Evolutionary conservation across 768 basidiomycete species (phyloP), one percentile per base, ranked within the genome.

Genomic region (Lentinula boryana): DNA sequence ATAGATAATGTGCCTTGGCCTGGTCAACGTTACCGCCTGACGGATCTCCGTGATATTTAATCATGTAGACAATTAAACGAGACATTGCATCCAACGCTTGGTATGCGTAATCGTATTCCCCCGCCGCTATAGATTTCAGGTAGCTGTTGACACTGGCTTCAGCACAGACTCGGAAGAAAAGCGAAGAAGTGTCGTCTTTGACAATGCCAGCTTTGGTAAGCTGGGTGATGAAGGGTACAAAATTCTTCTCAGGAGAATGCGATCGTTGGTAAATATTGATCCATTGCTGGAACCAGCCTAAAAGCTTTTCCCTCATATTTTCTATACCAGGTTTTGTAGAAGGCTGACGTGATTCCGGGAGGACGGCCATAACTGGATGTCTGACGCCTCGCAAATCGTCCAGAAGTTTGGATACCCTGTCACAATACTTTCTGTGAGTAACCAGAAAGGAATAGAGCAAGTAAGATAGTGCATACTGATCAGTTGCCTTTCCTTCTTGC

Each of bases 21-120:
- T 93, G 89, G 66, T 96, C 95, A 67, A 93, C 93, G 74, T 95
- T 92, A 61, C 92, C 81, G 9, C 92, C 94, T 12, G 89, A 86
- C 31, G 95, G 92, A 75, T 99, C 97, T 10, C 95, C 97, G 66
- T 98, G 96, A 72, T 98, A 98, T 78, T 98, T 98, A 84, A 98
- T 95, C 76, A 99, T 95, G 74, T 97, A 94, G 38, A 93, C 91
- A 65, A 99, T 93, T 63, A 99, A 80, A 64, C 94, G 86, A 40
- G 96, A 93, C 80, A 98, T 86, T 1, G 97, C 95, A 72, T 99
- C 97, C 67, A 98, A 79, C 15, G 94, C 91, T 70, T 93, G 94
- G 79, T 95, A 98, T 23, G 91, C 86, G 60, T 84, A 84, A 38
- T 84, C 84, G 63, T 81, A 84, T 67, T 93, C 89, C 49, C 89